Evolutionary conservation across 306 rosid species (phyloP), one percentile per base, ranked within the genome.

Genomic region (Inga leiocalycina): DNA sequence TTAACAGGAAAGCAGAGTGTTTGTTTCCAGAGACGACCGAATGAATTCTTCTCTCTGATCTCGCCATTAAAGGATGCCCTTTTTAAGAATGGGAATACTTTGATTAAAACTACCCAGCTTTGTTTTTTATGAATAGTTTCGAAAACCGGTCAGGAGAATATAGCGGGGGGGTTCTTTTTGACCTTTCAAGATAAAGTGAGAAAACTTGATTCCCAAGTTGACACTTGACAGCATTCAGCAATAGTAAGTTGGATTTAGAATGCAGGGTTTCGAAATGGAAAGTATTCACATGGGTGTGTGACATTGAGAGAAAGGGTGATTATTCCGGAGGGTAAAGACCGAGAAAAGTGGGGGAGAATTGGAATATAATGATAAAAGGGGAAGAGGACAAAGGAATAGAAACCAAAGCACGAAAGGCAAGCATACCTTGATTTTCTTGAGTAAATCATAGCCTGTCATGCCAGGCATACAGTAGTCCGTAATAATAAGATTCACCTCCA

Each of bases 391-490:
- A 27, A 46, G 76, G 59, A 72, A 46, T 45, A 24, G 59, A 72
- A 46, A 72, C 76, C 59, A 43, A 15, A 71, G 54, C 76, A 20
- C 30, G 30, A 78, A 76, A 49, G 17, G 14, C 43, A 49, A 83
- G 57, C 79, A 71, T 83, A 95, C 98, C 94, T 95, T 95, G 85
- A 95, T 92, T 88, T 90, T 95, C 87, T 89, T 95, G 65, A 95
- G 95, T 86, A 95, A 85, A 89, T 95, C 99, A 90, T 92, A 95
- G 88, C 99, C 97, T 84, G 98, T 95, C 99, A 95, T 95, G 74
- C 94, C 99, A 80, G 99, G 99, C 99, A 95, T 95, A 81, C 99
- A 93, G 87, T 95, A 95, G 71, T 95, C 97, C 52, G 98, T 95
- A 54, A 95, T 95, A 32, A 95, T 86, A 86, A 95, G 98, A 86